These are phyloP conservation scores for Stygiomarasmius scandens DNA, from an alignment of 1,284 basidiomycete genomes.

Conservation along the genomic window DNA sequence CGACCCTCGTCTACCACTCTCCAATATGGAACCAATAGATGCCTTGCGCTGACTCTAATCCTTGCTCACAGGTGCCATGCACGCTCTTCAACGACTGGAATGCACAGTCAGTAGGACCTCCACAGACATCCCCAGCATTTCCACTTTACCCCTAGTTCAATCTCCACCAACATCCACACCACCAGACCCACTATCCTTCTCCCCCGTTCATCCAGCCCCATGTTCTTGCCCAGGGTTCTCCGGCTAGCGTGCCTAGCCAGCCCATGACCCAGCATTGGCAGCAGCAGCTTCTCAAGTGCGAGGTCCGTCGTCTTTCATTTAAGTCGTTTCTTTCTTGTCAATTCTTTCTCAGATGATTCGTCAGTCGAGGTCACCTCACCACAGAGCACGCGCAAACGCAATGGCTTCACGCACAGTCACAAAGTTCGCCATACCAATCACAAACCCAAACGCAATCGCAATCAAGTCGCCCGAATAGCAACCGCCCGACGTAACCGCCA, in stretches of 20 bases:
- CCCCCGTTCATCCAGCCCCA: conserved; percentile 52
- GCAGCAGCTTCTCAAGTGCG: conserved; percentile 79
- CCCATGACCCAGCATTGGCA: conserved; percentile 78
- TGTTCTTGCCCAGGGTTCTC: conserved; percentile 64
- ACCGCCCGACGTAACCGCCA: conserved; percentile 33
- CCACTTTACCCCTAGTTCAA: conserved; percentile 1
- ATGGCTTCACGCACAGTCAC: conserved; percentile 77
- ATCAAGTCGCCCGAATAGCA: conserved; percentile 43
- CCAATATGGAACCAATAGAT: too few species aligned
- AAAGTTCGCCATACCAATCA: conserved; percentile 82
- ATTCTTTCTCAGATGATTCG: conserved; percentile 61
- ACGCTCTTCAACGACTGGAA: too few species aligned
- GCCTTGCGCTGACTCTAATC: too few species aligned
- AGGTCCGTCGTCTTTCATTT: conserved; percentile 49
- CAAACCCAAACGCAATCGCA: conserved; percentile 78
- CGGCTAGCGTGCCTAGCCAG: conserved; percentile 58
- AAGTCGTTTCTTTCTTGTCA: conserved; percentile 18
- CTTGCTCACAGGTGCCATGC: too few species aligned
- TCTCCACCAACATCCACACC: conserved; percentile 48
- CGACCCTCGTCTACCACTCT: too few species aligned
- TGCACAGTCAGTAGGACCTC: conserved; percentile 27
- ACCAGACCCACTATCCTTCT: conserved; percentile 77
- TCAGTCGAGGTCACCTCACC: conserved; percentile 75
- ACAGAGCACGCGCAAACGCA: conserved; percentile 77
- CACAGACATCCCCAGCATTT: conserved; percentile 46